Evolutionary conservation across 345 rosid genomes (phyloP).

Genomic region (Citrus glauca): DNA sequence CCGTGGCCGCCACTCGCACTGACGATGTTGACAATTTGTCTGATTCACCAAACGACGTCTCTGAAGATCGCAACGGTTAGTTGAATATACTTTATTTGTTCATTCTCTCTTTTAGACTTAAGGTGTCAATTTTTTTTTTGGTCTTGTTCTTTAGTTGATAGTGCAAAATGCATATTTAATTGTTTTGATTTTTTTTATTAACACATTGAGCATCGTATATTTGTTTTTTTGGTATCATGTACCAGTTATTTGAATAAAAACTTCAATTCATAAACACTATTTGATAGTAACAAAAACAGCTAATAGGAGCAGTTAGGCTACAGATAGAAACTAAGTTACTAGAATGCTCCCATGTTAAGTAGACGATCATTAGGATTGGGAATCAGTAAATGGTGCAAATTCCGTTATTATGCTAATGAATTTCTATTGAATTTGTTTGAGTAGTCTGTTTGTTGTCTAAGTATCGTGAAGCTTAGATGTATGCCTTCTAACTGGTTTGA

Average conservation of each 20-base stretch:
- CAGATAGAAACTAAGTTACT: not conserved
- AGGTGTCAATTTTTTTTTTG: not conserved
- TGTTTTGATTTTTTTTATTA: not conserved
- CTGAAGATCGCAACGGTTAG: slow-evolving; percentile 2
- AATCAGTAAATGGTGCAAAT: not conserved
- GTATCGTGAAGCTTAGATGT: not conserved
- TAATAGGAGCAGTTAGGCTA: not conserved
- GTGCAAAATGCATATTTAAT: not conserved
- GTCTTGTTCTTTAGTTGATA: not conserved
- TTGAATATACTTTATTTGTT: not conserved
- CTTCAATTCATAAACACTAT: not conserved
- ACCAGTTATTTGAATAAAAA: not conserved
- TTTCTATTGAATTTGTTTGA: not conserved
- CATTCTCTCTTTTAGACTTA: not conserved
- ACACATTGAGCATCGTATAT: not conserved
- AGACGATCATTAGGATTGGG: not conserved
- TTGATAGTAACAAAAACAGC: not conserved
- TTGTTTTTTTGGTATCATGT: not conserved
- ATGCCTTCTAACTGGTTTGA: not conserved
- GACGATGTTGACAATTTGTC: slow-evolving; percentile 8
- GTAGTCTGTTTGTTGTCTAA: not conserved
- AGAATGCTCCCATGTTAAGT: not conserved
- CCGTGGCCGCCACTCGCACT: slow-evolving; percentile 3
- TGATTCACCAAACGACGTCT: not conserved
- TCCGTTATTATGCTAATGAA: not conserved